A percentile compares a stretch with the other conserved stretches of the same genome.
Evolutionary conservation across 164 flowering plant species (phyloP).

Genomic region (Tetrastigma voinierianum): DNA sequence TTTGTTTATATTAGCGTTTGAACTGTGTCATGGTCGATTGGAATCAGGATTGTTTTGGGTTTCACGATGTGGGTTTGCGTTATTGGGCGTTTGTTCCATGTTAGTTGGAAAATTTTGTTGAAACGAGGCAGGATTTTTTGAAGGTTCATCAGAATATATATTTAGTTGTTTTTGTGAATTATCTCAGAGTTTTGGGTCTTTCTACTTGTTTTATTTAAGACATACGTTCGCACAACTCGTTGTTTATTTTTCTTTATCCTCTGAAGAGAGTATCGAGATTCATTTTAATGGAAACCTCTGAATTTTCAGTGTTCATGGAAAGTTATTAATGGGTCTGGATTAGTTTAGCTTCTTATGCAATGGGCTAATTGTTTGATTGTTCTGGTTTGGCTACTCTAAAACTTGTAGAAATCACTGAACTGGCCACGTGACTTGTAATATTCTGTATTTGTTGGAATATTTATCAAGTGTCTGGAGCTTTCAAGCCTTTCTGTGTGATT

Average conservation of each 20-base stretch:
- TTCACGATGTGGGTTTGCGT: too few species aligned
- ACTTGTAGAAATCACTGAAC: background rate
- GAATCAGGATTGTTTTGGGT: too few species aligned
- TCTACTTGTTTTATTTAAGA: background rate
- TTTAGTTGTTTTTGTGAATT: background rate
- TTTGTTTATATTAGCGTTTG: too few species aligned
- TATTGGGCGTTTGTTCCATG: background rate
- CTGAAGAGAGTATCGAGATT: background rate
- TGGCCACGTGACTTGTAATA: background rate
- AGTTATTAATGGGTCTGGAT: background rate
- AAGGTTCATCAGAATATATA: too few species aligned
- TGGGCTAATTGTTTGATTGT: background rate
- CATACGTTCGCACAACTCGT: background rate
- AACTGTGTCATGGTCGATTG: too few species aligned
- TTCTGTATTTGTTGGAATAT: background rate
- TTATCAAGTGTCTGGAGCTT: conserved; percentile 6
- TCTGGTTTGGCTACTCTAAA: background rate
- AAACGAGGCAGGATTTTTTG: too few species aligned
- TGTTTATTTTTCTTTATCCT: background rate
- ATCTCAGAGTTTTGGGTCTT: background rate
- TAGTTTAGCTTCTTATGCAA: background rate
- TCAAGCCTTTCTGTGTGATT: background rate
- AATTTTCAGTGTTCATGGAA: background rate
- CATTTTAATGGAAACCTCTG: background rate
- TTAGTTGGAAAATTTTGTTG: too few species aligned